Evolutionary conservation across 2,329 filamentous ascomycete species (phyloP), one percentile per base, ranked within the genome.

Genomic region (Fusarium tupiense): DNA sequence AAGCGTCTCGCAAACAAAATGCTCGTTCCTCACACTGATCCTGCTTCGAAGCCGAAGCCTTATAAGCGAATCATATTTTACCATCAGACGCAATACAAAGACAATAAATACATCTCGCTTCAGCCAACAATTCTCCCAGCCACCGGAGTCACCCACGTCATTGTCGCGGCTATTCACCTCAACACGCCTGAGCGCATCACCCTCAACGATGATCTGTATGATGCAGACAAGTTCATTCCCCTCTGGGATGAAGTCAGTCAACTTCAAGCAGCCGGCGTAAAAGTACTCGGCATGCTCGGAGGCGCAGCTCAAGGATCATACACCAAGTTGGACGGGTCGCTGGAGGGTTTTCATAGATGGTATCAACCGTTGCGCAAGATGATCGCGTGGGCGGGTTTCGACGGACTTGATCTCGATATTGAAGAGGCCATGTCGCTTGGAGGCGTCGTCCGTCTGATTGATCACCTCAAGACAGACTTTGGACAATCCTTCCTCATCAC

Each of bases 241-340:
- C 85, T 97, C 16, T 97, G 94, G 94, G 86, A 88, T 26, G 94
- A 97, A 81, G 89, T 93, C 10, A 86, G 86, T 3, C 85, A 90
- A 76, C 83, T 97, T n/a, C 91, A 95, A 81, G 87, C 87, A 1
- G 86, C 87, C 6, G 94, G 94, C 26, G 87, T 97, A 71, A 94
- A 92, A 76, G 89, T 97, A 3, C 87, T 97, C 79, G 93, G 90
- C 49, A 96, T 97, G 93, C 85, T 97, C 1, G 94, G 94, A 29
- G 94, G 94, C 3, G 94, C 94, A 3, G 94, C 94, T 0, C 87
- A 88, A 60, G 95, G 94, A 8, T 92, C 91, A 3, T 97, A 89
- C 59, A 50, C 64, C 20, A 85, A 83, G 1, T 86, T 90, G 6
- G 88, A 91, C 70, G 89, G 91, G 50, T 81, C 82, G 38, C 78